A percentile compares a stretch with the other conserved stretches of the same genome.
These are phyloP conservation scores for Tolypocladium pustulatum DNA, from an alignment of 2,329 filamentous ascomycete genomes.

Conservation along the genomic window DNA sequence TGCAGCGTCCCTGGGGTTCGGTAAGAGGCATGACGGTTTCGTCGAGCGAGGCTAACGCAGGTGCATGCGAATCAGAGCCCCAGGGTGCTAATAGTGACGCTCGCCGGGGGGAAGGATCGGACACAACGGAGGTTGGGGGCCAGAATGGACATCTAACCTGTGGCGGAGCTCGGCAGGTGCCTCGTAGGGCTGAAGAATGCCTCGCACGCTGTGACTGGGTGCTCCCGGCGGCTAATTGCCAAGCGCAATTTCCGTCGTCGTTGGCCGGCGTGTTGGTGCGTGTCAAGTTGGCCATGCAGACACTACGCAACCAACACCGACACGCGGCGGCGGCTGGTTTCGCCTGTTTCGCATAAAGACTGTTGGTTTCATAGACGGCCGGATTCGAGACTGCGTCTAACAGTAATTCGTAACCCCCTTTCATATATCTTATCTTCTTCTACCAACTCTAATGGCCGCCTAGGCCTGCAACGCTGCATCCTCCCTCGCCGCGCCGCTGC, in stretches of 20 bases:
- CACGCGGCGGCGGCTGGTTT: neutral
- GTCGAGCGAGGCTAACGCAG: neutral
- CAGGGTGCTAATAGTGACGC: neutral
- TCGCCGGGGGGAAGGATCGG: neutral
- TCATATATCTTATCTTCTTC: no score
- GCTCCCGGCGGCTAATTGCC: neutral
- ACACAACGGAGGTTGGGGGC: neutral
- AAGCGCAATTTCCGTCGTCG: neutral
- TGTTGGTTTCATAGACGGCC: neutral
- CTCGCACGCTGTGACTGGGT: neutral
- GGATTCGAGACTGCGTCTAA: neutral
- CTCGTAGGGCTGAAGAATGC: slow-evolving; percentile 3
- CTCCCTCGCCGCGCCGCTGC: slow-evolving; percentile 45
- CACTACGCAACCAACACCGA: neutral
- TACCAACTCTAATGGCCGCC: neutral
- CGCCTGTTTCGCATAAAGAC: neutral
- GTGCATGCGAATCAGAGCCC: neutral
- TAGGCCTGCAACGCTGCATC: slow-evolving; percentile 48
- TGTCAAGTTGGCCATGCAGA: neutral
- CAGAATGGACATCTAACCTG: neutral
- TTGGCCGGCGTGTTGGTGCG: neutral
- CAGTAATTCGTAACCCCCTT: neutral
- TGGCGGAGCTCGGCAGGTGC: slow-evolving; percentile 3
- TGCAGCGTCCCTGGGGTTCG: neutral
- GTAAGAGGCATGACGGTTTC: neutral